Evolutionary conservation across 345 rosid genomes (phyloP), one percentile per base, ranked within the genome.

Genomic region (Cardamine chenopodiifolia): DNA sequence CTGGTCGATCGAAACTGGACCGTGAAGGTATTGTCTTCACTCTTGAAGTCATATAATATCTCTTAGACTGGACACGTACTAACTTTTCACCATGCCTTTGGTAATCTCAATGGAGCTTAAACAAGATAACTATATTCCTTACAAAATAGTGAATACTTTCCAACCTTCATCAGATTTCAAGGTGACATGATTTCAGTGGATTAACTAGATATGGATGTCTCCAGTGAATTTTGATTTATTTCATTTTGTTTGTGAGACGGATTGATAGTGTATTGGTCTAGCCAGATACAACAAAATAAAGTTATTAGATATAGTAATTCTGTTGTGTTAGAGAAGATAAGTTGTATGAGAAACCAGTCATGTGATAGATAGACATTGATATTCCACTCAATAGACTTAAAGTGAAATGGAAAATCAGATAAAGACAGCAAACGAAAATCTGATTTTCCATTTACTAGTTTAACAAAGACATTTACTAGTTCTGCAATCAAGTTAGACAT

Each of bases 1-100:
- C 83, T 95, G 40, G 99, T 95, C 58, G 99, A 91, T 75, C 89
- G 59, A 79, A 92, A 90, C 78, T 95, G 93, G 98, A 91, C 84
- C 20, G 98, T 94, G 52, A 94, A 94, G 97, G 98, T 95, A 57
- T 55, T 71, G 77, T 42, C 66, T 60, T 45, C 44, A 60, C 52
- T 72, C 2, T 48, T 22, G 23, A 15, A 39, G 22, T 59, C 56
- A 26, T 53, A 5, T 62, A 56, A 35, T 61, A 50, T 56, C 66
- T 32, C 20, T 48, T 72, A 34, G 31, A 26, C 23, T 13, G n/a
- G 14, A 68, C 8, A 45, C 39, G 13, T 19, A 70, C 18, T 62
- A 8, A 28, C n/a, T 57, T 22, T 34, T 12, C 12, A 57, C 10
- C 48, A 61, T 17, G 20, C 20, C 56, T 28, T 59, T 48, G 23